Base-by-base conservation (phyloP, 2,329 filamentous ascomycete species). In the Emmonsia crescens region DNA sequence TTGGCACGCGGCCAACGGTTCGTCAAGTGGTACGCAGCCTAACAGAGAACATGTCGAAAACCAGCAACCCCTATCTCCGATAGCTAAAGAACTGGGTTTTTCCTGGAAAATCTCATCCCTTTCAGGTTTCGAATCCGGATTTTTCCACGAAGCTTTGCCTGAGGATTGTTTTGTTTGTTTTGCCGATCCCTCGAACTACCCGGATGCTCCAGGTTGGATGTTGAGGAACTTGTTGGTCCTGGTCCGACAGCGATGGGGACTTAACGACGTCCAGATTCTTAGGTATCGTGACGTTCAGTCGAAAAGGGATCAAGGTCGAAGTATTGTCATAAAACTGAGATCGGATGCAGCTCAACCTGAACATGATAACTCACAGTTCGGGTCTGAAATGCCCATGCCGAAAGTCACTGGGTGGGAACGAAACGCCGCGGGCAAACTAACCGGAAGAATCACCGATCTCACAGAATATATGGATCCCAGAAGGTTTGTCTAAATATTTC, bases 401-500 rank as follows among this genome's bases (percentile, higher is more conserved):
- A 96, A 95, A 72, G 87, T 94, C 12, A 96, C 92, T 1, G 94
- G 94, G 27, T 99, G 94, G 94, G 94, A 97, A 75, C 85, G 93
- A 60, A 91, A 91, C 64, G 82, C 85, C 21, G 81, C 83, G 29
- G 88, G 89, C 31, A 96, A 95, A 71, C 79, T 97, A 21, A 84
- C 85, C 21, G 86, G 89, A 19, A 86, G 89, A 66, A 83, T 88
- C 21, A 90, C 91, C 16, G 91, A 95, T 69, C 80, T 99, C 9
- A 88, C 89, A 24, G 91, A 94, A 68, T 96, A 96, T 68, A 93
- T 99, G 88, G 92, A 99, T 71, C 93, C 94, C 6, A 80, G 83
- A 40, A 86, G 87, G 70, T 78, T 38, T 27, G 56, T 40, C n/a
- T 12, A 24, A 56, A 27, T 19, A 3, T 56, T 36, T 56, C 12